These are phyloP conservation scores for Cyclotella atomus DNA, from an alignment of 108 stramenopile species.

Conservation along the genomic window DNA sequence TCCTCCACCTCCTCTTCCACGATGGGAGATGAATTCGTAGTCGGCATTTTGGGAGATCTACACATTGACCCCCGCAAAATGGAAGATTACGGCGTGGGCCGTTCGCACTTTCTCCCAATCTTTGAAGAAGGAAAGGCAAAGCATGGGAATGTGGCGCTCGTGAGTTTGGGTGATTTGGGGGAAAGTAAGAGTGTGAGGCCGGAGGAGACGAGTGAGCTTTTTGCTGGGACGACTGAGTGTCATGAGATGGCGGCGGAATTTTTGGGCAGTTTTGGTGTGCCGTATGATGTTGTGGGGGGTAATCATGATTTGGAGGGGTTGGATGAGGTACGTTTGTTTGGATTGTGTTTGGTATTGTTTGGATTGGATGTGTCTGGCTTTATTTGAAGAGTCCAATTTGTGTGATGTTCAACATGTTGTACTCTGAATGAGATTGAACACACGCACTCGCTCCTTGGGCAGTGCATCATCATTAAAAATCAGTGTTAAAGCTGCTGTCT, in stretches of 20 bases:
- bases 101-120: conserved; percentile 52
- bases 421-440: no score
- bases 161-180: conserved; percentile 56
- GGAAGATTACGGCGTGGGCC: conserved; percentile 68
- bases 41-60: conserved; percentile 80
- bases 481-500: no score
- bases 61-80: conserved; percentile 86
- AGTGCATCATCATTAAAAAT: no score
- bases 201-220: conserved; percentile 48
- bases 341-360: not conserved
- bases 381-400: no score
- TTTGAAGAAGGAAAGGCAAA: conserved; percentile 64
- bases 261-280: conserved; percentile 64
- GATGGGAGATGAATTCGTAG: conserved; percentile 42
- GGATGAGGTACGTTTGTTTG: conserved; percentile 57
- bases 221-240: conserved; percentile 71
- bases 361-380: no score
- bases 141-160: conserved; percentile 57
- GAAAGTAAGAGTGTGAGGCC: conserved; percentile 51
- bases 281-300: conserved; percentile 54
- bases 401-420: no score
- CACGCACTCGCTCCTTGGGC: no score
- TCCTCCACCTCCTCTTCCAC: not conserved
- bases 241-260: conserved; percentile 68
- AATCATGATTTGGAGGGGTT: conserved; percentile 94